A percentile compares a stretch with the other conserved stretches of the same genome.
phyloP scores from a whole-genome alignment of 208 protist genomes.

The Trypanosoma brucei region DNA sequence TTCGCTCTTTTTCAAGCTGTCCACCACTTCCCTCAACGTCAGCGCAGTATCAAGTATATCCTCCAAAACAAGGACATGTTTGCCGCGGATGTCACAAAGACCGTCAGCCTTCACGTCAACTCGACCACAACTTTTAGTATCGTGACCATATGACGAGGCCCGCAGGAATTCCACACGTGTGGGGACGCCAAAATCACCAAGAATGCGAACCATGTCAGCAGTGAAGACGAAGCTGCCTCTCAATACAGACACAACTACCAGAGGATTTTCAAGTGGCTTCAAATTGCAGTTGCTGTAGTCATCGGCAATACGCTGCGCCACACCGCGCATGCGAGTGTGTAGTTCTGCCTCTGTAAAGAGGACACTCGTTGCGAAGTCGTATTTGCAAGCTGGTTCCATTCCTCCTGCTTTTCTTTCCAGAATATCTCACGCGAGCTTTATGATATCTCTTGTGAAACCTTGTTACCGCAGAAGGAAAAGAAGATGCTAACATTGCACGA shows the following conservation, averaged over 20 bases:
- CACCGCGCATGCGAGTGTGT: slow-evolving; percentile 23
- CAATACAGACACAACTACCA: slow-evolving; percentile 79
- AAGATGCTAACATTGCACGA: background rate
- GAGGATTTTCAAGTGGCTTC: slow-evolving; percentile 39
- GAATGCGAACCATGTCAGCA: slow-evolving; percentile 61
- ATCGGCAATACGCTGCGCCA: slow-evolving; percentile 60
- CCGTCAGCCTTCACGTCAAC: slow-evolving; percentile 84
- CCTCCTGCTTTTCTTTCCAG: background rate
- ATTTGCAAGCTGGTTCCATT: slow-evolving; percentile 24
- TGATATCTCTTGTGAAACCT: background rate
- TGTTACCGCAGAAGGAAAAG: slow-evolving; percentile 5
- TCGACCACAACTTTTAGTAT: slow-evolving; percentile 53
- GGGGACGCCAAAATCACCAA: slow-evolving; percentile 66
- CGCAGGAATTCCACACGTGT: slow-evolving; percentile 86
- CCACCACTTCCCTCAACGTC: slow-evolving; percentile 71
- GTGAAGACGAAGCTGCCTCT: slow-evolving; percentile 85
- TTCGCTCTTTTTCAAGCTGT: slow-evolving; percentile 42
- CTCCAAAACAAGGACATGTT: slow-evolving; percentile 86
- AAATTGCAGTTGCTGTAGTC: slow-evolving; percentile 59
- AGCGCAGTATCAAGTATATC: slow-evolving; percentile 88
- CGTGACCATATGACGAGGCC: slow-evolving; percentile 59
- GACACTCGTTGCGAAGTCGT: slow-evolving; percentile 49
- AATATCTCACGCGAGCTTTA: no score
- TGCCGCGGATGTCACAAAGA: slow-evolving; percentile 53
- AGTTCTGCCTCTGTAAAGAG: slow-evolving; percentile 63